Evolutionary conservation across 257 asterid species (phyloP).

Genomic region (Solanum corneliomulleri): DNA sequence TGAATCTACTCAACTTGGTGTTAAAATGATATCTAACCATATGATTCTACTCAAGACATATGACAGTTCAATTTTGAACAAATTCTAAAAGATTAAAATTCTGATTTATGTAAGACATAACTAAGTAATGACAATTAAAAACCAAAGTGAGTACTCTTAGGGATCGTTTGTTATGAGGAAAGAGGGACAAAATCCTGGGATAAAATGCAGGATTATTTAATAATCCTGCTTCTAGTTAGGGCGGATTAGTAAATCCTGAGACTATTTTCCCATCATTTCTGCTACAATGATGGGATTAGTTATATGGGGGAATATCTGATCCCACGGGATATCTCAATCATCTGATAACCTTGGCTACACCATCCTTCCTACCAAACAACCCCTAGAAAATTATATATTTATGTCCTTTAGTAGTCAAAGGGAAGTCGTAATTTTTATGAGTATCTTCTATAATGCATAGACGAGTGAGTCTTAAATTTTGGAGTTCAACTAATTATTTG

Average conservation of each 20-base stretch:
- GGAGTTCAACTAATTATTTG: neutral
- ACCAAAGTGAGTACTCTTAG: neutral
- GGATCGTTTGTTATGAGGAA: neutral
- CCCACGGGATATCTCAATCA: neutral
- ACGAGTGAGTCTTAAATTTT: neutral
- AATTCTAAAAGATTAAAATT: neutral
- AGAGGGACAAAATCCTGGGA: neutral
- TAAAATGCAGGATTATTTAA: neutral
- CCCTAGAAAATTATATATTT: neutral
- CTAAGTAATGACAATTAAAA: neutral
- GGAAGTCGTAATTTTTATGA: neutral
- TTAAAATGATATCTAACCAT: neutral
- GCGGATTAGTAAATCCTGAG: neutral
- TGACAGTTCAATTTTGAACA: neutral
- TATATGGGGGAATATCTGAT: neutral
- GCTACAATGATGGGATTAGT: neutral
- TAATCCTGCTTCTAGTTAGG: neutral
- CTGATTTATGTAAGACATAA: neutral
- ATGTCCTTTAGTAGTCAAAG: neutral
- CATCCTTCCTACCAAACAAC: neutral
- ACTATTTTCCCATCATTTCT: neutral
- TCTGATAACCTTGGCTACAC: neutral
- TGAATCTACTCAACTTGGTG: neutral
- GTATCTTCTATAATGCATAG: neutral
- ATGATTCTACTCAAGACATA: neutral